Evolutionary conservation across 768 basidiomycete genomes (phyloP).

Genomic region (Lactifluus pinguis): DNA sequence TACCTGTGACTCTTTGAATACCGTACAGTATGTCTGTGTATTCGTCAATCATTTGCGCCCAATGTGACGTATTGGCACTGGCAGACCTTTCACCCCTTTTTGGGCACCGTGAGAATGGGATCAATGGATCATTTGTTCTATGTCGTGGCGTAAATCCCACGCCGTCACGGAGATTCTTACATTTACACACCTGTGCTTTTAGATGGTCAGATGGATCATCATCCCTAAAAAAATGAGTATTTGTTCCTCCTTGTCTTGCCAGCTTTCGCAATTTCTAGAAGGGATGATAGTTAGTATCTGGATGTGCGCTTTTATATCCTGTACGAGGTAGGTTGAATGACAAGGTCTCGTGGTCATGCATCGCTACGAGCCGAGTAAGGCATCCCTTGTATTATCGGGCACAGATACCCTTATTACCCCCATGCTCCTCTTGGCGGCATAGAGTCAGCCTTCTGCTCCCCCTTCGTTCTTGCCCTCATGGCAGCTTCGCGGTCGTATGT

Average conservation of each 20-base stretch:
- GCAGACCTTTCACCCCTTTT: too few species aligned
- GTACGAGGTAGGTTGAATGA: not conserved
- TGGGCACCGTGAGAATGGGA: not conserved
- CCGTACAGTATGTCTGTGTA: not conserved
- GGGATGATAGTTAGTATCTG: not conserved
- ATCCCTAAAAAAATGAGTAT: not conserved
- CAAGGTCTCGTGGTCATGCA: not conserved
- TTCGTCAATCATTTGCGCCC: not conserved
- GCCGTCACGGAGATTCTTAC: not conserved
- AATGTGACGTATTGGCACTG: not conserved
- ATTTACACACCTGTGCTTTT: not conserved
- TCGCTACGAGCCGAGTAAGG: slow-evolving; percentile 11
- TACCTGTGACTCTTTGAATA: not conserved
- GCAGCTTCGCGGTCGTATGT: slow-evolving; percentile 35
- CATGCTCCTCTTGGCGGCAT: too few species aligned
- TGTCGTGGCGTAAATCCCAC: not conserved
- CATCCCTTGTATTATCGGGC: slow-evolving; percentile 16
- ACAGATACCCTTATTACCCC: slow-evolving; percentile 1
- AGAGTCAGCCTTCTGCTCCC: not conserved
- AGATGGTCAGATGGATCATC: not conserved
- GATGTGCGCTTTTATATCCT: not conserved
- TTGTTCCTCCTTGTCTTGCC: not conserved
- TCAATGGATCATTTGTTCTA: not conserved
- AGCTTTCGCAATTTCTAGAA: not conserved
- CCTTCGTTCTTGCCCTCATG: slow-evolving; percentile 11